Base-by-base conservation (phyloP, 805 yeast genomes). In the Candida takata region DNA sequence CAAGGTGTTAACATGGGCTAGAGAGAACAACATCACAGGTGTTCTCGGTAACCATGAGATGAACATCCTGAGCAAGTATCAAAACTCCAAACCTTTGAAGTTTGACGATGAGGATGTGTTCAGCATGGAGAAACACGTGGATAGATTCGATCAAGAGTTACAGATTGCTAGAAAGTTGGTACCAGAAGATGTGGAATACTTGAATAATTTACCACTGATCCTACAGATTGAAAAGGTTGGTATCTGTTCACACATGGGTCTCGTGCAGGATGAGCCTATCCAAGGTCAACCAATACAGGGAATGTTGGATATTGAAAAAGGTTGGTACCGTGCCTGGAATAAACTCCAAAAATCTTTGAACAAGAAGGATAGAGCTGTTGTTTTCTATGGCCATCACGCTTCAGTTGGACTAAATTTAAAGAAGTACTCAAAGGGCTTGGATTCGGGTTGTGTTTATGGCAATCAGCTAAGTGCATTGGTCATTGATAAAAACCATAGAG, bases 331-430 rank as follows among this genome's bases (percentile, higher is more conserved):
- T 10, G 51, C 55, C 12, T 52, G 56, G 21, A 56, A 54, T 8
- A 13, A 29, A 20, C 46, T 41, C 26, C 43, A 43, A 39, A 41
- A 37, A 29, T 40, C 37, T 6, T 42, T 52, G 19, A 38, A 51
- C 45, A 54, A 42, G n/a, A 47, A 48, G 24, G 55, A 59, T 27
- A 58, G 51, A 36, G 45, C 39, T 28, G 58, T 55, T 16, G 86
- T 84, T 4, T 76, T 74, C 49, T 88, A 88, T 54, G 97, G 97
- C 2, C 97, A 88, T 53, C 94, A 85, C 53, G 94, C 97, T 4
- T 66, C 75, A 37, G 64, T 79, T 36, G 95, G 96, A 1, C 69
- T 87, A 33, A 75, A 72, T 37, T 44, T 79, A 33, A 70, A 71
- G 44, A 70, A 72, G 42, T 85, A 67, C 56, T 67, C 95, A 4